Percentiles rank a stretch among this genome's conserved stretches.
phyloP scores from a whole-genome alignment of 768 basidiomycete genomes.

The Myochromella boudieri region DNA sequence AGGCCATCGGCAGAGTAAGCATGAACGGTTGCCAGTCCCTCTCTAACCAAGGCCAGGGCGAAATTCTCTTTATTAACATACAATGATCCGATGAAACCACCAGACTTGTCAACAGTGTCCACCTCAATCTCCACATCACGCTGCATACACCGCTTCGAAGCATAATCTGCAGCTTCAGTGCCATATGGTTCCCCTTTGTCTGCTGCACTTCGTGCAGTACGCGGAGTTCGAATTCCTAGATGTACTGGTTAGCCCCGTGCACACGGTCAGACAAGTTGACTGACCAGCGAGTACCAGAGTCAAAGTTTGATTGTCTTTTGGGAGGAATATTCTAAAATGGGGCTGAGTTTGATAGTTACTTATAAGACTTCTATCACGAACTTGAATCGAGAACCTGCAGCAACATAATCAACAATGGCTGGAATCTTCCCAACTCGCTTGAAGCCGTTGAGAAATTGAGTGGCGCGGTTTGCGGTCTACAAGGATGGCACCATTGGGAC shows the following conservation, averaged over 20 bases:
- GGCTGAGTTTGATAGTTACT: too few species aligned
- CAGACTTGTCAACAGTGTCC: slow-evolving; percentile 88
- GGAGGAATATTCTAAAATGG: slow-evolving; percentile 64
- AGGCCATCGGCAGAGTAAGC: slow-evolving; percentile 83
- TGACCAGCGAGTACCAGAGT: slow-evolving; percentile 89
- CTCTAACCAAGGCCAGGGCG: slow-evolving; percentile 78
- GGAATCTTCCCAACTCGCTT: slow-evolving; percentile 84
- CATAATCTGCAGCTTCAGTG: slow-evolving; percentile 76
- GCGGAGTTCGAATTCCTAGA: slow-evolving; percentile 85
- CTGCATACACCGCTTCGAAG: slow-evolving; percentile 83
- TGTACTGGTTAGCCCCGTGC: not conserved
- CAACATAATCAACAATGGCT: slow-evolving; percentile 91
- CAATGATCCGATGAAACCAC: slow-evolving; percentile 91
- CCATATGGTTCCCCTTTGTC: slow-evolving; percentile 94
- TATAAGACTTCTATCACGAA: too few species aligned
- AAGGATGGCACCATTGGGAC: not conserved
- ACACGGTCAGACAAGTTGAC: slow-evolving; percentile 3
- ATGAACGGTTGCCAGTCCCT: slow-evolving; percentile 89
- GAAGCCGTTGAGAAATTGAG: slow-evolving; percentile 87
- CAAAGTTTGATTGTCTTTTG: slow-evolving; percentile 90
- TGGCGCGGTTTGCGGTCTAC: slow-evolving; percentile 71
- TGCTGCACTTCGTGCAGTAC: slow-evolving; percentile 72
- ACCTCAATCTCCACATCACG: slow-evolving; percentile 94
- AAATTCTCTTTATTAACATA: slow-evolving; percentile 89
- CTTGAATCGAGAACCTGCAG: slow-evolving; percentile 96